Conservation (phyloP, 768 basidiomycete genomes). For the Multifurca ochricompacta region DNA sequence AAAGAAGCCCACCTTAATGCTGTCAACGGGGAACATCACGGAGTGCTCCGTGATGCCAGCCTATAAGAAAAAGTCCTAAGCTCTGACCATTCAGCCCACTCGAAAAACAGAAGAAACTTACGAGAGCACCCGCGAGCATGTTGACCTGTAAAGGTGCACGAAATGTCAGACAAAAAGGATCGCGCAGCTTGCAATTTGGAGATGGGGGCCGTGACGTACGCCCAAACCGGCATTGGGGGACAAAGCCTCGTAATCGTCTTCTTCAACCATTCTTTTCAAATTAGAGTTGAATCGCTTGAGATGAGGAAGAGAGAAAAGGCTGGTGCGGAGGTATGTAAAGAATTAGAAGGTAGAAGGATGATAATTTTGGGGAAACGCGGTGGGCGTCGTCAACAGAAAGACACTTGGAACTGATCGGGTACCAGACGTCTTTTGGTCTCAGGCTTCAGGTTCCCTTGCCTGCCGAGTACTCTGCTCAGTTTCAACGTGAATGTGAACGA, state of each 20-base stretch:
- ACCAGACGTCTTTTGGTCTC: background rate
- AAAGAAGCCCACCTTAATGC: conserved; percentile 72
- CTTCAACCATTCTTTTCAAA: conserved; percentile 35
- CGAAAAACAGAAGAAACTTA: conserved; percentile 36
- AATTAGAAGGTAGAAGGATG: background rate
- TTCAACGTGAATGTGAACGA: too few relatives aligned
- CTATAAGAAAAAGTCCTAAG: conserved; percentile 34
- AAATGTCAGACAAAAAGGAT: conserved; percentile 12
- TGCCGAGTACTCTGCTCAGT: background rate
- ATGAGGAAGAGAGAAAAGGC: background rate
- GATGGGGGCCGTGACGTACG: conserved; percentile 33
- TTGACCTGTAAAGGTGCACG: conserved; percentile 56
- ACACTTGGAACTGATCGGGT: background rate
- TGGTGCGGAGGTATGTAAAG: background rate
- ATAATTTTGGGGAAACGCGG: background rate
- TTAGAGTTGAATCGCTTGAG: background rate
- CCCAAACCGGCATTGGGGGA: conserved; percentile 75
- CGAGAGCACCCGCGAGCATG: conserved; percentile 95
- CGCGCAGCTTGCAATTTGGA: background rate
- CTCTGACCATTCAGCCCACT: background rate
- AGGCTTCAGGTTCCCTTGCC: too few relatives aligned
- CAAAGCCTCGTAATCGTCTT: conserved; percentile 56
- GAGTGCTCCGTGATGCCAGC: conserved; percentile 99
- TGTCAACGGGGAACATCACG: conserved; percentile 97
- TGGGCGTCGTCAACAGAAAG: background rate